A percentile compares a stretch with the other conserved stretches of the same genome.
Conservation (phyloP, 495 filamentous ascomycete species). For the Opeltia flavorubescens region DNA sequence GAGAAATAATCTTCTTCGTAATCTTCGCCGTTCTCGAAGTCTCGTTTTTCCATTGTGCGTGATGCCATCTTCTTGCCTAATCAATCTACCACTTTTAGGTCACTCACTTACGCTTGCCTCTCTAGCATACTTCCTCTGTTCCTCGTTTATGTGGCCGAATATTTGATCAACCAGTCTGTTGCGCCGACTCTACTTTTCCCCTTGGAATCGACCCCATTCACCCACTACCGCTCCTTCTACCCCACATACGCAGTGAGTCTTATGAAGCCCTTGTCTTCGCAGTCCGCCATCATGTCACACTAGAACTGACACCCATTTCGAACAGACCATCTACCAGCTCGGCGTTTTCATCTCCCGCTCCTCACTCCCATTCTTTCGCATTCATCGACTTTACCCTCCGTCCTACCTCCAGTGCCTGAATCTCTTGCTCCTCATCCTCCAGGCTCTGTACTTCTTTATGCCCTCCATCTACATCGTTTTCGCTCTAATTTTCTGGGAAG, state of each 20-base stretch:
- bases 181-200: conserved; percentile 83
- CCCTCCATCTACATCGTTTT: conserved; percentile 77
- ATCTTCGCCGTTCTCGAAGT: conserved; percentile 35
- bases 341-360: conserved; percentile 91
- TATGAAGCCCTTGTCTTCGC: background rate
- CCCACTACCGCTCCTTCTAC: conserved; percentile 48
- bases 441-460: conserved; percentile 64
- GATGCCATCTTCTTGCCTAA: conserved; percentile 2
- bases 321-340: conserved; percentile 63
- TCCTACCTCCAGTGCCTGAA: conserved; percentile 76
- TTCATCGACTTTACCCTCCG: conserved; percentile 68
- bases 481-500: conserved; percentile 74
- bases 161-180: conserved; percentile 91
- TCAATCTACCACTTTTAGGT: conserved; percentile 3
- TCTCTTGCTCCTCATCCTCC: conserved; percentile 54
- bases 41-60: conserved; percentile 57
- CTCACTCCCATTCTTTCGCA: conserved; percentile 69
- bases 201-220: conserved; percentile 57
- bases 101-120: conserved; percentile 8
- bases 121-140: conserved; percentile 77
- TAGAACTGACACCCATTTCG: conserved; percentile 69
- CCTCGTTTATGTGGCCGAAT: conserved; percentile 88
- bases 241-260: conserved; percentile 12
- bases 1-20: conserved; percentile 29
- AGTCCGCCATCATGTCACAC: background rate